These are phyloP conservation scores for Scheffersomyces spartinae DNA, from an alignment of 805 yeast genomes.

Conservation along the genomic window DNA sequence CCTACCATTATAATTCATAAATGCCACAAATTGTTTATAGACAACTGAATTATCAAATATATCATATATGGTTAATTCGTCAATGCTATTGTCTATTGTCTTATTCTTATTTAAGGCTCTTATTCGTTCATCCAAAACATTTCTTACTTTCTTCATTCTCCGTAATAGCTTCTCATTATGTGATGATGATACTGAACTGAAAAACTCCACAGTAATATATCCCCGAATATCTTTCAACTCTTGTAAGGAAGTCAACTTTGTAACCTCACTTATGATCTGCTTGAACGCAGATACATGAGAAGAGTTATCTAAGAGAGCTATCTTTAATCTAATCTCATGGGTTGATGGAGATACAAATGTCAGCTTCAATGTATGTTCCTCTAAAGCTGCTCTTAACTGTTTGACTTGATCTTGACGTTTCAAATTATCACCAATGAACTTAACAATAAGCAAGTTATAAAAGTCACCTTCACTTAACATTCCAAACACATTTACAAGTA, in stretches of 20 bases:
- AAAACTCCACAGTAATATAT: no score
- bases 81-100: neutral
- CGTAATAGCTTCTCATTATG: no score
- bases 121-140: no score
- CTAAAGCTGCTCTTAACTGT: conserved; percentile 56
- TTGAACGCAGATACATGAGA: no score
- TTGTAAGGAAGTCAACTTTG: neutral
- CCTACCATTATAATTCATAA: conserved; percentile 7
- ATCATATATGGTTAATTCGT: neutral
- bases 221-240: neutral
- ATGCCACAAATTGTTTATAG: conserved; percentile 15
- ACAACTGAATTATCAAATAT: conserved; percentile 17
- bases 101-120: conserved; percentile 2
- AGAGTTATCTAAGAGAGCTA: no score
- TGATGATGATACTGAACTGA: no score
- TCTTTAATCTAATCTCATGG: neutral
- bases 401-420: conserved; percentile 68
- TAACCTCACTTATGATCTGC: conserved; percentile 1
- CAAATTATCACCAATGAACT: conserved; percentile 48
- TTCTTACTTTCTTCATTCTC: no score
- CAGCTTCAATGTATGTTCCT: conserved; percentile 38
- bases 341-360: conserved; percentile 1
- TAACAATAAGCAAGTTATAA: conserved; percentile 56
- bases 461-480: conserved; percentile 64
- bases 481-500: conserved; percentile 38